These are phyloP conservation scores for Globomyces sp. DNA, from an alignment of 371 early-diverging fungal species.

Conservation along the genomic window DNA sequence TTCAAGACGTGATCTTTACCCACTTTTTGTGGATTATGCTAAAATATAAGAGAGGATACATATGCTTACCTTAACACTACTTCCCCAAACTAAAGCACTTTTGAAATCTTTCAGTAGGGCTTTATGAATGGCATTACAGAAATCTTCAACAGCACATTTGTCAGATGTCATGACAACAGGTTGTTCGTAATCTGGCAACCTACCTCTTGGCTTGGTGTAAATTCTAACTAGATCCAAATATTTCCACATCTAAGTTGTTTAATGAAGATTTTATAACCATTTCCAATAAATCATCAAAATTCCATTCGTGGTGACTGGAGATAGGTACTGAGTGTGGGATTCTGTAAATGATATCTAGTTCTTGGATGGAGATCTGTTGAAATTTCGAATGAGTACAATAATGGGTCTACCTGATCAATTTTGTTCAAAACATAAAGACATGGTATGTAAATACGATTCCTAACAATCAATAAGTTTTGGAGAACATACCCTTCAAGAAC, in stretches of 20 bases:
- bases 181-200: constrained; percentile 93
- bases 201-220: constrained; percentile 98
- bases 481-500: constrained; percentile 70
- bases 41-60: no score
- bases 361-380: constrained; percentile 86
- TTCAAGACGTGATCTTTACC: constrained; percentile 94
- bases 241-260: constrained; percentile 72
- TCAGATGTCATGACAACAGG: constrained; percentile 92
- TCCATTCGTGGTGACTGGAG: constrained; percentile 97
- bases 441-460: constrained; percentile 93
- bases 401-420: constrained; percentile 74
- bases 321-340: constrained; percentile 98
- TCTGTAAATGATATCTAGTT: constrained; percentile 94
- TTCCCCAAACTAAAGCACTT: constrained; percentile 98
- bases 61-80: constrained; percentile 73
- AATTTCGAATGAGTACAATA: constrained; percentile 11
- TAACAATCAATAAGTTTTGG: no score
- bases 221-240: constrained; percentile 78
- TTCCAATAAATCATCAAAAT: constrained; percentile 95
- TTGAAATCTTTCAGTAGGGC: constrained; percentile 94
- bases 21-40: constrained; percentile 97
- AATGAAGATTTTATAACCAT: constrained; percentile 44
- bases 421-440: constrained; percentile 96
- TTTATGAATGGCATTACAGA: constrained; percentile 98
- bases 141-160: constrained; percentile 84